Percentiles rank a stretch among this genome's conserved stretches.
Evolutionary conservation across 352 stramenopile genomes (phyloP).

Genomic region (Albugo laibachii): DNA sequence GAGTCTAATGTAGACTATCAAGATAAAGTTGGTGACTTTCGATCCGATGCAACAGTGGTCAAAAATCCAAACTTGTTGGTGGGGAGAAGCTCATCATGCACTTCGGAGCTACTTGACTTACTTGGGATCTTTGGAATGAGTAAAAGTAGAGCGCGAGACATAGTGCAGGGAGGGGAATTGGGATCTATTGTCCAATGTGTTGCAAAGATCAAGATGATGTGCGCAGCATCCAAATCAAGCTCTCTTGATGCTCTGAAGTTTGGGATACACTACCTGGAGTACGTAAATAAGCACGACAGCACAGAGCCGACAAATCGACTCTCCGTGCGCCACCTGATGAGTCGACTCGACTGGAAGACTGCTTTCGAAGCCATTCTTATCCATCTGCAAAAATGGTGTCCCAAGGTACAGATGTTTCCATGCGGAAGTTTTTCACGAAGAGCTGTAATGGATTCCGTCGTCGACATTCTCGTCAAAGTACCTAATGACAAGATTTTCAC

Average conservation of each 20-base stretch:
- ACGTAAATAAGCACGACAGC: not conserved
- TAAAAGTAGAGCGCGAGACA: too few species aligned
- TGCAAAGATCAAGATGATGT: too few species aligned
- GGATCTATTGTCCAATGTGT: too few species aligned
- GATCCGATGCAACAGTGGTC: too few species aligned
- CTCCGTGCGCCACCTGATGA: slow-evolving; percentile 18
- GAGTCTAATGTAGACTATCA: slow-evolving; percentile 33
- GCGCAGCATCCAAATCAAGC: too few species aligned
- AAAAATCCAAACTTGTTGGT: too few species aligned
- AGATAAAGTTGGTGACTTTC: too few species aligned
- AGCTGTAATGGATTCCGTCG: slow-evolving; percentile 39
- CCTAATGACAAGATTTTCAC: not conserved
- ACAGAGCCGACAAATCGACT: not conserved
- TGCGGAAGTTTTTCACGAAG: slow-evolving; percentile 54
- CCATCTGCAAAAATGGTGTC: slow-evolving; percentile 32
- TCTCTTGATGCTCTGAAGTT: slow-evolving; percentile 7
- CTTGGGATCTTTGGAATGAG: too few species aligned
- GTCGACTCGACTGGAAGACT: slow-evolving; percentile 36
- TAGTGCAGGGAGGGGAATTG: too few species aligned
- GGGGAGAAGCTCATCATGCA: too few species aligned
- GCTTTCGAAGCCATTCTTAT: slow-evolving; percentile 40
- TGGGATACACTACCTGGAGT: slow-evolving; percentile 16
- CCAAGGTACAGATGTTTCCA: slow-evolving; percentile 29
- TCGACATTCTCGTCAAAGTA: slow-evolving; percentile 41
- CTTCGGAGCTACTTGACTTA: too few species aligned